Conservation (phyloP, 257 asterid species). For the Eucommia ulmoides region DNA sequence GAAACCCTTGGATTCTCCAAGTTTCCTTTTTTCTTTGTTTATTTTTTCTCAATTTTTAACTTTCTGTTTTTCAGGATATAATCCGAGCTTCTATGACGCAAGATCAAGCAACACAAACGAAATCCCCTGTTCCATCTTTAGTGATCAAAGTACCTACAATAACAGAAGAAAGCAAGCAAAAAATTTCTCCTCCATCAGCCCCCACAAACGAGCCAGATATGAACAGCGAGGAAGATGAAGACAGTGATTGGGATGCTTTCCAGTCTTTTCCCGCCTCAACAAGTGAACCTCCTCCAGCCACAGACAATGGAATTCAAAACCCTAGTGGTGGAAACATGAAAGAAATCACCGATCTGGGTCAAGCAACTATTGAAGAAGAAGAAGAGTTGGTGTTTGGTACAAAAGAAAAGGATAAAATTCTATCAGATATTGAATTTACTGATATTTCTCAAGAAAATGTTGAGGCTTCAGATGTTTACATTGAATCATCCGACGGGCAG, state of each 20-base stretch:
- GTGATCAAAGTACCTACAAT: constrained; percentile 63
- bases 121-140: constrained; percentile 42
- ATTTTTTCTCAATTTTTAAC: too few relatives aligned
- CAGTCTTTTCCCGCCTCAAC: constrained; percentile 83
- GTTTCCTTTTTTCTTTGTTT: too few relatives aligned
- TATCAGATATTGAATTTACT: too few relatives aligned
- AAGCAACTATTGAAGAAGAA: too few relatives aligned
- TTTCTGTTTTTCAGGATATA: constrained; percentile 79
- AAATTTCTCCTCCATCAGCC: constrained; percentile 21
- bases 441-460: too few relatives aligned
- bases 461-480: too few relatives aligned
- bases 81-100: constrained; percentile 75
- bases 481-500: too few relatives aligned
- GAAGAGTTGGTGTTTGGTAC: too few relatives aligned
- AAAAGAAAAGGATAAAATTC: too few relatives aligned
- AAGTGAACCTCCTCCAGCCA: constrained; percentile 36
- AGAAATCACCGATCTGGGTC: too few relatives aligned
- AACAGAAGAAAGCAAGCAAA: constrained; percentile 24
- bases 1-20: too few relatives aligned
- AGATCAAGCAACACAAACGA: constrained; percentile 40
- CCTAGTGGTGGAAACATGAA: neutral
- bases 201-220: constrained; percentile 28
- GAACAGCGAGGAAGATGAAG: constrained; percentile 8
- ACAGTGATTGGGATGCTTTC: constrained; percentile 93
- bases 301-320: constrained; percentile 32